Percentiles rank a stretch among this genome's conserved stretches.
phyloP scores from a whole-genome alignment of 202 grass and related monocot species.

The Bolboschoenoplectus hybrid region DNA sequence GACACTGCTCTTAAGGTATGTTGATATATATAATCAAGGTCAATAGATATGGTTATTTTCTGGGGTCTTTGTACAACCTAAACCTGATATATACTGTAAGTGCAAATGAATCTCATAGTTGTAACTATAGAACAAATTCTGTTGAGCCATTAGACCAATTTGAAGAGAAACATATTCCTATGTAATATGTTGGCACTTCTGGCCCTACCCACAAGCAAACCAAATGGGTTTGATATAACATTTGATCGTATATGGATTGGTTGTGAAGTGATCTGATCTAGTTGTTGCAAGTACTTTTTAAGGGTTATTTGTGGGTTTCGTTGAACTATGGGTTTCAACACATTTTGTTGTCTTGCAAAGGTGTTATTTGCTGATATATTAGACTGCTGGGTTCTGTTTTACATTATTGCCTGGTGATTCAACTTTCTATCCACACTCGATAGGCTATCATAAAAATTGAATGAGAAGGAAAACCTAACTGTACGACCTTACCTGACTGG shows the following conservation, averaged over 20 bases:
- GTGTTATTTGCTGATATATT: constrained; percentile 2
- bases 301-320: constrained; percentile 32
- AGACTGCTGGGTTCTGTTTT: not conserved
- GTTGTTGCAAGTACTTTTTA: not conserved
- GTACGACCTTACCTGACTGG: constrained; percentile 60
- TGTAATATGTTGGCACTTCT: constrained; percentile 33
- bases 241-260: not conserved
- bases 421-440: constrained; percentile 45
- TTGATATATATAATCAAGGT: constrained; percentile 23
- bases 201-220: not conserved
- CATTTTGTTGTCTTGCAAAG: constrained; percentile 1
- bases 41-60: constrained; percentile 22
- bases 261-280: not conserved
- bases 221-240: not conserved
- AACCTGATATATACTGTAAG: not conserved
- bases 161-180: constrained; percentile 30
- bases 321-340: constrained; percentile 20
- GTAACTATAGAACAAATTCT: constrained; percentile 15
- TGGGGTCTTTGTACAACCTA: constrained; percentile 21
- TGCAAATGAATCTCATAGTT: constrained; percentile 14
- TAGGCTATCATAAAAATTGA: constrained; percentile 67
- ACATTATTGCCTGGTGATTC: constrained; percentile 39
- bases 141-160: constrained; percentile 27
- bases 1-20: constrained; percentile 81
- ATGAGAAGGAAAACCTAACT: constrained; percentile 94